Percentiles rank a stretch among this genome's conserved stretches.
Conservation (phyloP, 208 protist species). For the Acanthamoeba triangularis region DNA sequence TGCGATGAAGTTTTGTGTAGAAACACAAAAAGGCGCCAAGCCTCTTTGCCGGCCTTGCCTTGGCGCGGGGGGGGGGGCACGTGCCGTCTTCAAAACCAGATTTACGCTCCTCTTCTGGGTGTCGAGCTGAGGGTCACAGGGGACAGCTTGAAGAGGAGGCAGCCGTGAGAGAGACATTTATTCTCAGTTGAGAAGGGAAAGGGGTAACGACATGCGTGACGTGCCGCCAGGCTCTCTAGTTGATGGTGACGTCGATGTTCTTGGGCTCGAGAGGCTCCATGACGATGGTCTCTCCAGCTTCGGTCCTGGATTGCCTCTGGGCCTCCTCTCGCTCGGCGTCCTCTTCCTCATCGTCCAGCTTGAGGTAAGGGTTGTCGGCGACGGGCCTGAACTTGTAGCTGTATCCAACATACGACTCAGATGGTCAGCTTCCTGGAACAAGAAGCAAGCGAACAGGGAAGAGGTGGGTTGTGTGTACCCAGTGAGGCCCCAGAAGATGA, state of each 20-base stretch:
- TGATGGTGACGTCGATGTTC: background rate
- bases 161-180: background rate
- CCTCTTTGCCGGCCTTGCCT: no score
- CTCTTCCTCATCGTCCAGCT: conserved; percentile 54
- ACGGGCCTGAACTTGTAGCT: conserved; percentile 60
- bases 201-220: background rate
- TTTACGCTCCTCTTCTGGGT: no score
- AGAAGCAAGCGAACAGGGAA: background rate
- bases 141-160: no score
- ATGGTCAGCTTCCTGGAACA: background rate
- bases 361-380: conserved; percentile 35
- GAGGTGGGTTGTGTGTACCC: background rate
- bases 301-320: background rate
- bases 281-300: background rate
- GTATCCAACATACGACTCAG: background rate
- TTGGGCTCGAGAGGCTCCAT: conserved; percentile 1
- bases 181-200: background rate
- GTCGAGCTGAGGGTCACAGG: no score
- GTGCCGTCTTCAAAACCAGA: no score
- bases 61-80: no score
- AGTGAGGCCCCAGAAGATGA: conserved; percentile 54
- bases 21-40: no score
- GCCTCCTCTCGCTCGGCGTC: conserved; percentile 17
- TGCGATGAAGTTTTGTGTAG: no score
- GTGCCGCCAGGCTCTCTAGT: background rate